phyloP scores from a whole-genome alignment of 148 eudicot genomes.

The Rhododendron ovatum region DNA sequence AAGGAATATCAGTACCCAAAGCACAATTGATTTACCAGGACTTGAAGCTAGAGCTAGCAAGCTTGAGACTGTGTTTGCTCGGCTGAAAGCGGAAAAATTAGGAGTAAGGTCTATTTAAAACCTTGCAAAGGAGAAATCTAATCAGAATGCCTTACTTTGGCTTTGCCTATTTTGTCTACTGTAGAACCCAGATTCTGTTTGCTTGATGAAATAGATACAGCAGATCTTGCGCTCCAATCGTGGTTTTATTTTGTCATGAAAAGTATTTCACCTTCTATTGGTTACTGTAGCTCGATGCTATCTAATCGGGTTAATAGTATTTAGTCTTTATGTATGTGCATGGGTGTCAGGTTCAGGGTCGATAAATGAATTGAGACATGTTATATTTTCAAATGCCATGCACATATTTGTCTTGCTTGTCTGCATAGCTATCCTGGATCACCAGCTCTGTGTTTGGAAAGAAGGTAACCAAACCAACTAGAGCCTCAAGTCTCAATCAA shows the following conservation, averaged over 20 bases:
- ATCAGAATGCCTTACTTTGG: background rate
- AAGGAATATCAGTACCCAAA: background rate
- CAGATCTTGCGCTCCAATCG: background rate
- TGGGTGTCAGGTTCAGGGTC: no score
- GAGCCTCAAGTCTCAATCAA: no score
- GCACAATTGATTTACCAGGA: background rate
- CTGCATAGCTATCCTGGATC: no score
- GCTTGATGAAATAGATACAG: background rate
- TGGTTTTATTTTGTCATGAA: background rate
- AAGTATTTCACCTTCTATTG: background rate
- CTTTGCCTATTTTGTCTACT: background rate
- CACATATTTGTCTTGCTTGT: no score
- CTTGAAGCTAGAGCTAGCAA: background rate
- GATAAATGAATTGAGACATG: no score
- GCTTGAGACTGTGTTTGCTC: background rate
- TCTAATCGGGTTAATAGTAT: no score
- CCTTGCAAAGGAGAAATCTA: background rate
- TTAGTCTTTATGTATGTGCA: no score
- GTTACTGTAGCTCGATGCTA: background rate
- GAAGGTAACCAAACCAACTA: no score
- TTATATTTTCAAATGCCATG: no score
- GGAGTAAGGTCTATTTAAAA: background rate
- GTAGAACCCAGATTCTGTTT: background rate
- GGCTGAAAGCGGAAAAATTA: background rate
- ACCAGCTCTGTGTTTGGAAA: no score